Percentiles rank a stretch among this genome's conserved stretches.
Evolutionary conservation across 2,329 filamentous ascomycete species (phyloP).

Genomic region (Epichloe hybrida): DNA sequence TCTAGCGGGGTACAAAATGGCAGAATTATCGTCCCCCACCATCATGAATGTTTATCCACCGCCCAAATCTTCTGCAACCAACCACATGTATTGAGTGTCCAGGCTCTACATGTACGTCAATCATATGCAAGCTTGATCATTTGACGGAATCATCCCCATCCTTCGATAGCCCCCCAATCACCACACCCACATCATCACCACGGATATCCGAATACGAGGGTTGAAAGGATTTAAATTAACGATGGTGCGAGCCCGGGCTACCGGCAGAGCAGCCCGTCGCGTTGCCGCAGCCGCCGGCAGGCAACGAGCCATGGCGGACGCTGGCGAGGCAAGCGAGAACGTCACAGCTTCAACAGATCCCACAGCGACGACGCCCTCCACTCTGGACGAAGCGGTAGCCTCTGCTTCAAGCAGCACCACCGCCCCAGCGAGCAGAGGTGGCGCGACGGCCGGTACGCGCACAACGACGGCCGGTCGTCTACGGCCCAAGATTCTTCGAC

Average conservation of each 20-base stretch:
- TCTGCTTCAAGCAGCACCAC: constrained; percentile 13
- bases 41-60: too few relatives aligned
- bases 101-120: too few relatives aligned
- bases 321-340: constrained; percentile 13
- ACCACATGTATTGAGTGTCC: too few relatives aligned
- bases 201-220: neutral
- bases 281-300: constrained; percentile 15
- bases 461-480: constrained; percentile 28
- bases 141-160: too few relatives aligned
- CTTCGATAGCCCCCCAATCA: constrained; percentile 3
- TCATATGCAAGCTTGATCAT: too few relatives aligned
- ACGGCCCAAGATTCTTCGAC: constrained; percentile 33
- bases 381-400: constrained; percentile 8
- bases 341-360: constrained; percentile 7
- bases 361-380: constrained; percentile 9
- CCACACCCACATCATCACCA: constrained; percentile 5
- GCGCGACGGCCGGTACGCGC: constrained; percentile 21
- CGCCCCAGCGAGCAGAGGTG: constrained; percentile 15
- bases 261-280: constrained; percentile 19
- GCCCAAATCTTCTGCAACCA: too few relatives aligned
- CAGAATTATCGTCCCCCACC: too few relatives aligned
- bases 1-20: too few relatives aligned
- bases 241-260: constrained; percentile 22
- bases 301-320: constrained; percentile 10
- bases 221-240: neutral